phyloP scores from a whole-genome alignment of 176 grass and related monocot species.

The Sorghum bicolor region Sorghum_bicolor_NCBIv3 NC_012870.2:51233001-51233500 shows the following conservation, averaged over 20 bases:
- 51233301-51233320: too few relatives aligned
- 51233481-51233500: too few relatives aligned
- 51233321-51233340: too few relatives aligned
- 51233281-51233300: not conserved
- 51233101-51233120: not conserved
- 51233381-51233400: too few relatives aligned
- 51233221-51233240: not conserved
- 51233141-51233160: conserved; percentile 4
- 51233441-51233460: too few relatives aligned
- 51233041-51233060: not conserved
- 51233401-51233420: too few relatives aligned
- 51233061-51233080: not conserved
- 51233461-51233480: too few relatives aligned
- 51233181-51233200: not conserved
- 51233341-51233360: too few relatives aligned
- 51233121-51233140: conserved; percentile 1
- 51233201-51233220: not conserved
- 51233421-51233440: too few relatives aligned
- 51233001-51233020: not conserved
- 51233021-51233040: not conserved
- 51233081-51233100: not conserved
- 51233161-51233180: not conserved
- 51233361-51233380: too few relatives aligned
- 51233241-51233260: not conserved
- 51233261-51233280: not conserved